A percentile compares a stretch with the other conserved stretches of the same genome.
phyloP scores from a whole-genome alignment of 2,329 filamentous ascomycete genomes.

The Aspergillus niger region DNA sequence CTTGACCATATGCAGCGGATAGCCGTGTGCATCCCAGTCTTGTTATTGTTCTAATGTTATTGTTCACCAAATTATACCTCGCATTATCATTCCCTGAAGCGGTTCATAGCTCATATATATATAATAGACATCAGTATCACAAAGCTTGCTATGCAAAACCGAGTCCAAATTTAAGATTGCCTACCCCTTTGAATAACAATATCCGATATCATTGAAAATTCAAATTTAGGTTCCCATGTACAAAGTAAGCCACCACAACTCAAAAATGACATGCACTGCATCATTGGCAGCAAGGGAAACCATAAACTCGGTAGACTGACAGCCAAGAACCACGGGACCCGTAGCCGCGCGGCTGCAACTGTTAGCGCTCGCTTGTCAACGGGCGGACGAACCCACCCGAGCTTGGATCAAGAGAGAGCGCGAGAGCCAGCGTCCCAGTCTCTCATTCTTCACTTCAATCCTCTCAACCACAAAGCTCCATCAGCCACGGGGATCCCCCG shows the following conservation, averaged over 20 bases:
- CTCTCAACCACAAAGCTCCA: slow-evolving; percentile 21
- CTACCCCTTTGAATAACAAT: too few relatives aligned
- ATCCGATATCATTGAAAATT: too few relatives aligned
- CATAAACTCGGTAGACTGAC: neutral
- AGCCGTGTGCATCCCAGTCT: neutral
- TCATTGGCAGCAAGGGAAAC: neutral
- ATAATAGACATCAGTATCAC: too few relatives aligned
- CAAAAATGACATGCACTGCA: neutral
- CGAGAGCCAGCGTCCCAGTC: slow-evolving; percentile 6
- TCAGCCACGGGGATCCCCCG: slow-evolving; percentile 17
- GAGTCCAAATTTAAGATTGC: too few relatives aligned
- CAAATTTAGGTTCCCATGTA: neutral
- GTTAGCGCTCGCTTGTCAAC: slow-evolving; percentile 29
- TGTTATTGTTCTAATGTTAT: neutral
- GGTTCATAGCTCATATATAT: too few relatives aligned
- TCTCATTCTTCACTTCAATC: slow-evolving; percentile 20
- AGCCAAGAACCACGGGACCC: neutral
- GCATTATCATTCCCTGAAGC: neutral
- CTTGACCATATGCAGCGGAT: slow-evolving; percentile 2
- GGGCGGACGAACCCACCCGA: slow-evolving; percentile 21
- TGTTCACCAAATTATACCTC: neutral
- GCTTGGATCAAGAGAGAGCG: slow-evolving; percentile 21
- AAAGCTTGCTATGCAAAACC: too few relatives aligned
- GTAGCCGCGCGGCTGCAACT: slow-evolving; percentile 26
- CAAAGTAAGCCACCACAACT: neutral